Conservation (phyloP, 768 basidiomycete species). For the Neoboletus magnificus region DNA sequence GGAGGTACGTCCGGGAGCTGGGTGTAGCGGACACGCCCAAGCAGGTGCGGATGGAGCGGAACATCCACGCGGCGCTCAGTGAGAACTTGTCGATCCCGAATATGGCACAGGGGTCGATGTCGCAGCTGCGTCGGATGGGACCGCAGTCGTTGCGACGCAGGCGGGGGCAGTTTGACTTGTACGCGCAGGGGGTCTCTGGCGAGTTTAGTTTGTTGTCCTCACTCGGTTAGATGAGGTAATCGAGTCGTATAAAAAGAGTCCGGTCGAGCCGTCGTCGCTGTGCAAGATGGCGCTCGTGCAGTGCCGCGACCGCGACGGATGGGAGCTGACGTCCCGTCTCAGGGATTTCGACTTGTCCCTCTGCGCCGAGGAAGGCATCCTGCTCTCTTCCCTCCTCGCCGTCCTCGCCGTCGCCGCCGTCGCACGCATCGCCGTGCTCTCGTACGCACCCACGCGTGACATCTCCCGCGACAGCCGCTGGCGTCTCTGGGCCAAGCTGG, state of each 20-base stretch:
- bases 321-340: slow-evolving; percentile 52
- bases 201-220: slow-evolving; percentile 20
- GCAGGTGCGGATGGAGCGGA: slow-evolving; percentile 4
- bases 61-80: slow-evolving; percentile 6
- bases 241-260: not conserved
- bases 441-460: slow-evolving; percentile 23
- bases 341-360: slow-evolving; percentile 75
- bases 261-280: not conserved
- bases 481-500: slow-evolving; percentile 62
- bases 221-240: too few relatives aligned
- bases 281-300: slow-evolving; percentile 32
- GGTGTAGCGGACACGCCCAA: slow-evolving; percentile 5
- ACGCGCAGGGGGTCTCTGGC: slow-evolving; percentile 4
- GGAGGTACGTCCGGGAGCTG: too few relatives aligned
- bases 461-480: slow-evolving; percentile 48
- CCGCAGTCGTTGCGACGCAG: slow-evolving; percentile 4
- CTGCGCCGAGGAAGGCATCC: slow-evolving; percentile 75
- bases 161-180: slow-evolving; percentile 14
- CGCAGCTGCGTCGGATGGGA: not conserved
- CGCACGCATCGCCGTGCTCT: slow-evolving; percentile 35
- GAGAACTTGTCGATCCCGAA: slow-evolving; percentile 22
- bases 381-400: slow-evolving; percentile 54
- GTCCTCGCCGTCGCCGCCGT: slow-evolving; percentile 43
- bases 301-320: slow-evolving; percentile 63
- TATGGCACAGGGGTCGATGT: slow-evolving; percentile 1